Evolutionary conservation across 768 basidiomycete genomes (phyloP), one percentile per base, ranked within the genome.

Genomic region (Boletus rubroflammeus): DNA sequence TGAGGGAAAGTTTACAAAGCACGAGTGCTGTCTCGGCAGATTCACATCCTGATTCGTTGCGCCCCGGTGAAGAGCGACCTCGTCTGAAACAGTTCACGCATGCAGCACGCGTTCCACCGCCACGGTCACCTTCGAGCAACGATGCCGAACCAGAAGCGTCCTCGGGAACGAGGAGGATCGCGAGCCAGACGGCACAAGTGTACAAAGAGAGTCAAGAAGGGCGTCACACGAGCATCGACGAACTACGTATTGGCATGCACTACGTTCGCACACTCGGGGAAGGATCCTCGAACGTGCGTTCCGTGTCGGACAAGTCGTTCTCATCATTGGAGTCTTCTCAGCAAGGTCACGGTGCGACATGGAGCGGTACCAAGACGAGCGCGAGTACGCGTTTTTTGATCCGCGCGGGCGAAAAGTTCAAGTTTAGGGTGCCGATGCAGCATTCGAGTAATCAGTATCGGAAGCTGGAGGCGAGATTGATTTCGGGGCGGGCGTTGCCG

Each of bases 11-110:
- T 54, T 73, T 82, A n/a, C 71, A 70, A 25, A 79, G 77, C 47
- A 72, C 67, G 6, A 68, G 69, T 57, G 70, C 66, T 26, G 34
- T 75, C 40, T 78, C 78, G 17, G 65, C 57, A 14, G 56, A 72
- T 61, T 61, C 75, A 61, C 63, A 55, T 43, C 61, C 77, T 64
- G 55, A 68, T 58, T 58, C 59, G 23, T 39, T 69, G 29, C 73
- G 64, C 35, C 65, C 63, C 10, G 60, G 59, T 14, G 63, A 59
- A 35, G 65, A 74, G 14, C 78, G 80, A 14, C 85, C 87, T 32
- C 80, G 85, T 31, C 68, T 90, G 29, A 85, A 88, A 32, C 87
- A 84, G 26, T 89, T 90, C 64, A 87, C 83, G 7, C 81, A 80
- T 56, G 82, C 84, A 15, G 77, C 78, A 19, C 82, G 84, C 19